A percentile compares a stretch with the other conserved stretches of the same genome.
Evolutionary conservation across 768 basidiomycete species (phyloP).

Genomic region (Exsudoporus frostii): DNA sequence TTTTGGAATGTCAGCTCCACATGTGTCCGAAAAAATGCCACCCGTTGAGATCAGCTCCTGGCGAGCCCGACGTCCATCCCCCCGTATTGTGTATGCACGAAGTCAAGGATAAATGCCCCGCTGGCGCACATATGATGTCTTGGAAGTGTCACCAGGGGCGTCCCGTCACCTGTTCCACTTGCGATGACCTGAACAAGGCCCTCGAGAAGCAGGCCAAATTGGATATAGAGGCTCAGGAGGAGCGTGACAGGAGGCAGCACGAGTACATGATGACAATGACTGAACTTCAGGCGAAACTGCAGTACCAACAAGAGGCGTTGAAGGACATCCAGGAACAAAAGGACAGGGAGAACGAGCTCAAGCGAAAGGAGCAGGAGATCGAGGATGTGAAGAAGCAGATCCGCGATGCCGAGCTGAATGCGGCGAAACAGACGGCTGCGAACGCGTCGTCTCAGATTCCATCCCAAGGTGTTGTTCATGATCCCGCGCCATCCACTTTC

Average conservation of each 20-base stretch:
- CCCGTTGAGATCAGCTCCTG: slow-evolving; percentile 47
- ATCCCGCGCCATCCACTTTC: slow-evolving; percentile 1
- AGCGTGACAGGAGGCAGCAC: slow-evolving; percentile 43
- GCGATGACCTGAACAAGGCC: slow-evolving; percentile 40
- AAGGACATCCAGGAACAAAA: slow-evolving; percentile 41
- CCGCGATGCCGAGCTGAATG: slow-evolving; percentile 4
- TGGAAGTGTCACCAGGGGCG: slow-evolving; percentile 45
- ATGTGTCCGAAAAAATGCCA: slow-evolving; percentile 63
- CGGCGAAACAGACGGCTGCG: slow-evolving; percentile 10
- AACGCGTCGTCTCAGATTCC: not conserved
- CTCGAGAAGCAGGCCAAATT: slow-evolving; percentile 40
- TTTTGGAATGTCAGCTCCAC: slow-evolving; percentile 35
- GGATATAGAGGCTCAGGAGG: slow-evolving; percentile 41
- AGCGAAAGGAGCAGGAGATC: slow-evolving; percentile 45
- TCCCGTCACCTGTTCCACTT: slow-evolving; percentile 42
- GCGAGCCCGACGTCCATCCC: slow-evolving; percentile 19
- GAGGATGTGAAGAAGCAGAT: slow-evolving; percentile 28
- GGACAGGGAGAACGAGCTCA: slow-evolving; percentile 38
- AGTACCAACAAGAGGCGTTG: slow-evolving; percentile 23
- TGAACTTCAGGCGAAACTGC: slow-evolving; percentile 42
- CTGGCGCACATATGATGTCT: slow-evolving; percentile 39
- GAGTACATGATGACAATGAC: slow-evolving; percentile 42
- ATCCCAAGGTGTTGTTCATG: not conserved
- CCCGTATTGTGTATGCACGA: slow-evolving; percentile 41
- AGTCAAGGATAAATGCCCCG: slow-evolving; percentile 38